These are phyloP conservation scores for Aeminium ludgeri DNA, from an alignment of 495 filamentous ascomycete genomes.

Conservation along the genomic window DNA sequence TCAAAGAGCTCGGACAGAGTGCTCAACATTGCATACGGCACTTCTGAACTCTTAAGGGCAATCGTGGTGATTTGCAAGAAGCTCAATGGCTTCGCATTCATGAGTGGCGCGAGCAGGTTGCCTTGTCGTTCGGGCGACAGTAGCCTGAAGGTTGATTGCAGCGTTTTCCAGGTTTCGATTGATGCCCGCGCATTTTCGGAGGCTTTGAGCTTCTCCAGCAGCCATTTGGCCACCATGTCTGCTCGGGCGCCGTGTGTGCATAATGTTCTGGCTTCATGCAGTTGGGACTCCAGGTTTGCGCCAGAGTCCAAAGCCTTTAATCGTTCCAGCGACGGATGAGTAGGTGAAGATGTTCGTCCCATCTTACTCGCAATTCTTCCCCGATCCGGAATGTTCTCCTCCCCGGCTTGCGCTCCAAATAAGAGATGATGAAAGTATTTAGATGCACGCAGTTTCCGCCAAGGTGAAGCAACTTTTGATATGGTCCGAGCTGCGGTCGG, in stretches of 20 bases:
- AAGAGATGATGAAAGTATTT: too few relatives aligned
- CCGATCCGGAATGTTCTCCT: too few relatives aligned
- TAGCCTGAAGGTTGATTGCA: not conserved
- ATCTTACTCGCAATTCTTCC: too few relatives aligned
- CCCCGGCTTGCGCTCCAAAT: too few relatives aligned
- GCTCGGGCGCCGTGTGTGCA: slow-evolving; percentile 28
- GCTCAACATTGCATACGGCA: not conserved
- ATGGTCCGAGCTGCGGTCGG: slow-evolving; percentile 1
- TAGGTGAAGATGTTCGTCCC: too few relatives aligned
- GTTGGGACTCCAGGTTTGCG: slow-evolving; percentile 3
- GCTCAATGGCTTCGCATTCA: not conserved
- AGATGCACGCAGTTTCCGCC: too few relatives aligned
- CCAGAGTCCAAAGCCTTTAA: slow-evolving; percentile 13
- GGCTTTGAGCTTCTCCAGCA: slow-evolving; percentile 42
- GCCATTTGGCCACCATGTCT: slow-evolving; percentile 52
- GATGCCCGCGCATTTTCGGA: slow-evolving; percentile 11
- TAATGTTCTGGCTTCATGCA: slow-evolving; percentile 8
- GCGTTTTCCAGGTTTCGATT: slow-evolving; percentile 1
- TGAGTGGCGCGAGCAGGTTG: not conserved
- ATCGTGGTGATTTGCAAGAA: not conserved
- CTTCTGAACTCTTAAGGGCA: not conserved
- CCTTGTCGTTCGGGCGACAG: slow-evolving; percentile 5
- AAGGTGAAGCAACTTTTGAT: slow-evolving; percentile 4
- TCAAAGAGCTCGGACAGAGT: slow-evolving; percentile 1
- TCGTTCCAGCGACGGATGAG: slow-evolving; percentile 10